Evolutionary conservation across 768 basidiomycete species (phyloP).

Genomic region (Rhodocollybia butyracea): DNA sequence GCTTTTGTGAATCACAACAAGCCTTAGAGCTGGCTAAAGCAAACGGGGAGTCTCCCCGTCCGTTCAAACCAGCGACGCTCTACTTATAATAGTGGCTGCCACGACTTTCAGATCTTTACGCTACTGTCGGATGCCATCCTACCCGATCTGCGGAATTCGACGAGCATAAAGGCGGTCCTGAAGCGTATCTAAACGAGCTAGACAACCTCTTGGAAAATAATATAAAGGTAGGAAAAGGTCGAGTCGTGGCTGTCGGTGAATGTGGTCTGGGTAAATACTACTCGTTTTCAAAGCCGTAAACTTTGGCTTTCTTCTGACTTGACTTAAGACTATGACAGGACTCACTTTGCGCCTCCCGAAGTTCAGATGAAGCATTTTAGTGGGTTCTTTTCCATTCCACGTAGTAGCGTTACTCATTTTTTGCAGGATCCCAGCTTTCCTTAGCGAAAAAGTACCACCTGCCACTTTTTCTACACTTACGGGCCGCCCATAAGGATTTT

Average conservation of each 20-base stretch:
- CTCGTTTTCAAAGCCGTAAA: background rate
- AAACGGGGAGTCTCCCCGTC: conserved; percentile 36
- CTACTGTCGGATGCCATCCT: conserved; percentile 80
- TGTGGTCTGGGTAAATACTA: conserved; percentile 63
- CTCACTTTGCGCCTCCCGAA: conserved; percentile 57
- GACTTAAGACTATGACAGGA: conserved; percentile 73
- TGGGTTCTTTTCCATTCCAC: conserved; percentile 21
- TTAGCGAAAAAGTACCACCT: conserved; percentile 70
- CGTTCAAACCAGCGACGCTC: background rate
- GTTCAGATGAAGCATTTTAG: conserved; percentile 66
- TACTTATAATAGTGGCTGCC: background rate
- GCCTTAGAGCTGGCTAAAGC: conserved; percentile 61
- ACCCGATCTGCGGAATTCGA: conserved; percentile 73
- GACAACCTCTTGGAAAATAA: conserved; percentile 50
- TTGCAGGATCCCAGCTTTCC: conserved; percentile 48
- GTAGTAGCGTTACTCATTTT: background rate
- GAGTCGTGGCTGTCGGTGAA: conserved; percentile 74
- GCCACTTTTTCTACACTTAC: conserved; percentile 79
- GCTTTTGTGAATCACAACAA: conserved; percentile 56
- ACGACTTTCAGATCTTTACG: conserved; percentile 37
- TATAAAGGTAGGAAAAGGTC: conserved; percentile 47
- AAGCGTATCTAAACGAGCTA: conserved; percentile 58
- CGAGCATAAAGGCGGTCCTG: conserved; percentile 47
- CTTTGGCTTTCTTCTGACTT: background rate
- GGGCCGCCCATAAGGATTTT: conserved; percentile 72